Conservation (phyloP, 805 yeast species). For the Barnettozyma vustinii region DNA sequence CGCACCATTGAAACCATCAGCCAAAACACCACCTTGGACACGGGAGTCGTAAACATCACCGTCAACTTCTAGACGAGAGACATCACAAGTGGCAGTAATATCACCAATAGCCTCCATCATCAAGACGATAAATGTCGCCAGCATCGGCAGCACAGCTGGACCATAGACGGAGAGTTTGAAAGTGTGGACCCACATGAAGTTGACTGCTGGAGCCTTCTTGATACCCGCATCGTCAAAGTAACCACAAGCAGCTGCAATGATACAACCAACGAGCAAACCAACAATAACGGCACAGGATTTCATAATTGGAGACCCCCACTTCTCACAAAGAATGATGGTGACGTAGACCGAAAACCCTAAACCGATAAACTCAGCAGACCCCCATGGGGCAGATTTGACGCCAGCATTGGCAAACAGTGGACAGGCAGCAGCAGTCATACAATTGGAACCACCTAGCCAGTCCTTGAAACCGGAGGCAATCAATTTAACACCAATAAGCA, state of each 20-base stretch:
- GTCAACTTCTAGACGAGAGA: conserved; percentile 77
- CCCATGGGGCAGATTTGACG: conserved; percentile 64
- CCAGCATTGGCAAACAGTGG: conserved; percentile 46
- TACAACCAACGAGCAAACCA: conserved; percentile 83
- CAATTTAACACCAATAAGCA: conserved; percentile 71
- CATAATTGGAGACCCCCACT: conserved; percentile 92
- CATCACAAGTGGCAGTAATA: conserved; percentile 91
- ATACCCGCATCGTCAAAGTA: conserved; percentile 60
- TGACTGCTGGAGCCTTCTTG: conserved; percentile 70
- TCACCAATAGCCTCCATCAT: conserved; percentile 96
- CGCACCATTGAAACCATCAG: conserved; percentile 80
- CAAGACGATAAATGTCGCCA: conserved; percentile 75
- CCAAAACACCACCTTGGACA: conserved; percentile 88
- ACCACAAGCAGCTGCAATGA: conserved; percentile 87
- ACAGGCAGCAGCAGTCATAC: conserved; percentile 39
- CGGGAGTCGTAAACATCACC: conserved; percentile 79
- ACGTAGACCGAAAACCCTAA: conserved; percentile 79
- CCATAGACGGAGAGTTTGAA: conserved; percentile 74
- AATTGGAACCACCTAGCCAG: conserved; percentile 85
- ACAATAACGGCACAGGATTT: conserved; percentile 88
- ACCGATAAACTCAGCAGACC: conserved; percentile 82
- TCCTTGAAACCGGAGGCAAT: conserved; percentile 71
- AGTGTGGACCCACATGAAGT: conserved; percentile 85
- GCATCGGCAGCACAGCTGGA: conserved; percentile 78
- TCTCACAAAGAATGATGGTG: conserved; percentile 70